Conservation (phyloP, 768 basidiomycete genomes). For the Tulasnella sp. region DNA sequence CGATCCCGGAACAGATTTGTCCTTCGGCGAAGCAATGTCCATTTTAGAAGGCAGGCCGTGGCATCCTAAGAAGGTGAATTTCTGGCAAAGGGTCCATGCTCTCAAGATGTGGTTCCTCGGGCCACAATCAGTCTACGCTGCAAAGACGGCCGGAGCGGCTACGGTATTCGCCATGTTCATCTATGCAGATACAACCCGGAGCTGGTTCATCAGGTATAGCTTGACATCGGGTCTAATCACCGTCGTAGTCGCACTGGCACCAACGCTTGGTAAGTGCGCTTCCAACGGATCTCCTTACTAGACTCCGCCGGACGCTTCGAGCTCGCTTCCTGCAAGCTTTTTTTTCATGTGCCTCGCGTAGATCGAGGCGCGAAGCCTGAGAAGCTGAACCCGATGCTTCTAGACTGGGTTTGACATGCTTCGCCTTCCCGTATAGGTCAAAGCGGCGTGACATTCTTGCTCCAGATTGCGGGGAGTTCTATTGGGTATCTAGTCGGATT, state of each 20-base stretch:
- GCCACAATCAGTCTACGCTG: conserved; percentile 19
- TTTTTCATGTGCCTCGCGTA: background rate
- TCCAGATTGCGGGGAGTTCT: conserved; percentile 22
- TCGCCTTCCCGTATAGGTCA: conserved; percentile 18
- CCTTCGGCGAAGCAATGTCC: conserved; percentile 23
- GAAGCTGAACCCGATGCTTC: background rate
- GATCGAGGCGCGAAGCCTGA: background rate
- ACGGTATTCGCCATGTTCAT: conserved; percentile 23
- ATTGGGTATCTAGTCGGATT: conserved; percentile 20
- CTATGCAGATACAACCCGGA: conserved; percentile 19
- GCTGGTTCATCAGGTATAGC: conserved; percentile 22
- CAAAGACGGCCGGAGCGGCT: conserved; percentile 20
- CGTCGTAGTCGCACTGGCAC: conserved; percentile 24
- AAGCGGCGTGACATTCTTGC: conserved; percentile 22
- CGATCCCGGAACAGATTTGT: conserved; percentile 11
- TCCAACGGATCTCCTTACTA: background rate
- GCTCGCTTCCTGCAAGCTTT: background rate
- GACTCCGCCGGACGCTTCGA: background rate
- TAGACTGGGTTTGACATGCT: background rate
- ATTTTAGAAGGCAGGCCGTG: conserved; percentile 19
- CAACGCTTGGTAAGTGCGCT: conserved; percentile 18
- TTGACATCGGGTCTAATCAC: conserved; percentile 24
- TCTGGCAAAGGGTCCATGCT: conserved; percentile 15
- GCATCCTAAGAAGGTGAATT: background rate
- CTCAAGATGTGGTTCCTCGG: conserved; percentile 17